These are phyloP conservation scores for Coniochaeta sp. DNA, from an alignment of 2,329 filamentous ascomycete genomes.

Conservation along the genomic window DNA sequence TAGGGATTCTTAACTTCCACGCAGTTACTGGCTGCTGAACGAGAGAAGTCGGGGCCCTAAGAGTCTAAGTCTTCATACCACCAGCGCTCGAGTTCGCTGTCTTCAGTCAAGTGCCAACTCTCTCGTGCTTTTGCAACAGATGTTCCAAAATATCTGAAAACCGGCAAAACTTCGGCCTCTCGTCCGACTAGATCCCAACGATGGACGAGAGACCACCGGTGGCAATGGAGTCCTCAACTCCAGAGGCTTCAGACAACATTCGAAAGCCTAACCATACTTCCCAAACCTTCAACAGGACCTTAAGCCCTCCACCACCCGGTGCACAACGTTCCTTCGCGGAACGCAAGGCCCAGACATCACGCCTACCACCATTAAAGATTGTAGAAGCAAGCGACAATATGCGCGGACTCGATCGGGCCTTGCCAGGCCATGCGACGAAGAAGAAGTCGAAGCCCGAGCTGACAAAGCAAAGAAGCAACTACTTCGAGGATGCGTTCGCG, in stretches of 20 bases:
- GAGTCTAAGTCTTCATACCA: too few relatives aligned
- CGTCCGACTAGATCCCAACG: background rate
- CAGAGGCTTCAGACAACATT: background rate
- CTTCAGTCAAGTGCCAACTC: background rate
- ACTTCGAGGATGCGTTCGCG: constrained; percentile 38
- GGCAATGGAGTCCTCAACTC: background rate
- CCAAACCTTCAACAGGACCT: background rate
- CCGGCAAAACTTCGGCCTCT: too few relatives aligned
- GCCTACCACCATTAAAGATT: constrained; percentile 18
- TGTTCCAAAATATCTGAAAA: too few relatives aligned
- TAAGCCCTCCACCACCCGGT: background rate
- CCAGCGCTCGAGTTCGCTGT: background rate
- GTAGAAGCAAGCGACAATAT: constrained; percentile 28
- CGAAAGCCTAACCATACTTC: background rate
- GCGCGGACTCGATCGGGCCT: constrained; percentile 29
- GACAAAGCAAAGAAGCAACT: constrained; percentile 30
- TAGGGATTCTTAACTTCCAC: background rate
- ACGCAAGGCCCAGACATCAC: constrained; percentile 18
- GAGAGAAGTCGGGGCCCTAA: background rate
- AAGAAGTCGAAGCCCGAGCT: constrained; percentile 23
- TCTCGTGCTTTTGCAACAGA: too few relatives aligned
- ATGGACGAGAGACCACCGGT: background rate
- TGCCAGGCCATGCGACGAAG: constrained; percentile 28
- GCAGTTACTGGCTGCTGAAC: background rate
- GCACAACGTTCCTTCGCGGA: constrained; percentile 22